Base-by-base conservation (phyloP, 1,284 basidiomycete genomes). In the Anthracocystis setariae region DNA sequence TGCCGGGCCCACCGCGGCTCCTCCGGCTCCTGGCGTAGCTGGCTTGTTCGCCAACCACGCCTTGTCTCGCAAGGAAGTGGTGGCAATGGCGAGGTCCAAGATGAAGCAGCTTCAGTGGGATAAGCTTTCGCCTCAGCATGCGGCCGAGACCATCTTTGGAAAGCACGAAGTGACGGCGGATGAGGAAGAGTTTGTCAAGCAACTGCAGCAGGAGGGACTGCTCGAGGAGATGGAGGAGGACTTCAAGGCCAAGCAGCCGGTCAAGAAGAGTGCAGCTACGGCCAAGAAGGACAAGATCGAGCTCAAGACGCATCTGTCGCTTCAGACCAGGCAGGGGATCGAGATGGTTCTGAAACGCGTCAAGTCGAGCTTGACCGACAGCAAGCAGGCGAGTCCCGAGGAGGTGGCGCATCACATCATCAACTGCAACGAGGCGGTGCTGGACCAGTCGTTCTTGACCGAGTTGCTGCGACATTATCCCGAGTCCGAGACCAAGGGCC, bases 101-200 rank as follows among this genome's bases (percentile, higher is more conserved):
- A 94, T 98, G 92, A 98, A 98, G 84, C 94, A 98, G 84, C 86
- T 98, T 46, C 95, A 98, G 81, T 98, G 96, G 95, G 95, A 98
- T 83, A 98, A 98, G 82, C 75, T 82, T 8, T 74, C 77, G 23
- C 73, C 81, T 3, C 78, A 81, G 43, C 81, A 82, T 52, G 81
- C 81, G 1, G 78, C 80, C 13, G 79, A 78, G 52, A 82, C 81
- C 21, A 73, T 82, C 37, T 82, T 80, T 73, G 80, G 76, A 12
- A 60, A 74, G 50, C 62, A 68, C 21, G 52, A 66, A 38, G 33
- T 73, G 21, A 66, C 62, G 13, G 63, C 58, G 9, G 69, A 74
- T 35, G 81, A 82, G 48, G 58, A 61, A 51, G 17, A 49, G 27
- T 42, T 82, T 21, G 70, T 75, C 42, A 57, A 63, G 46, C 45